Base-by-base conservation (phyloP, 192 early-diverging fungal genomes). In the Linnemannia hyalina region DNA sequence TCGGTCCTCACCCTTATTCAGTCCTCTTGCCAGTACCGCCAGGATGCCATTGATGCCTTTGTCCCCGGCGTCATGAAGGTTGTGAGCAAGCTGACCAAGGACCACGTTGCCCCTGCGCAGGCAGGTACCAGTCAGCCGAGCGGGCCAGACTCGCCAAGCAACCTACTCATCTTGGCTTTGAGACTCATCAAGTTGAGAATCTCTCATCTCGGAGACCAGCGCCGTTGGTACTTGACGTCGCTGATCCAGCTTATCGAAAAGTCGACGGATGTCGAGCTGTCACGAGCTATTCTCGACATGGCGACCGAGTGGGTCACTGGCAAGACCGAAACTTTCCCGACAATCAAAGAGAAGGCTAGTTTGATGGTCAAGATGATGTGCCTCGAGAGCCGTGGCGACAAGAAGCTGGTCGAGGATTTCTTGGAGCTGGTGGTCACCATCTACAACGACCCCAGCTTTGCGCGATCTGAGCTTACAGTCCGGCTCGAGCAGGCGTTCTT, bases 401-500 rank as follows among this genome's bases (percentile, higher is more conserved):
- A 92, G 26, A 89, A 89, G 42, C 88, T 99, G 5, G 91, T 94
- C 38, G 95, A 97, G 78, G 93, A 95, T 68, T 99, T 97, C 79
- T 90, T 99, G 73, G 87, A 94, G 18, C 93, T 99, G n/a, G 97
- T 99, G 3, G 94, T 96, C 10, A 92, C 94, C 29, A 97, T 99
- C 40, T 99, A 99, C 90, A 95, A 89, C 68, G 93, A 96, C 52
- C 92, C 95, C 0, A 83, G 91, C 35, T 97, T 99, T 87, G 92
- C 94, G 22, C 91, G 96, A 70, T 94, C 97, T 15, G 99, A 99
- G 73, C 89, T 99, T 60, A 99, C 98, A 0, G 96, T 98, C 15
- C 92, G 96, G 15, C 88, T 99, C 5, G 99, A 99, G 87, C 93
- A 96, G 79, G 97, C 97, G 6, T 99, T 99, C 82, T 90, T 99